A percentile compares a stretch with the other conserved stretches of the same genome.
Conservation (phyloP, 164 flowering plant genomes). For the Dillenia turbinata region DNA sequence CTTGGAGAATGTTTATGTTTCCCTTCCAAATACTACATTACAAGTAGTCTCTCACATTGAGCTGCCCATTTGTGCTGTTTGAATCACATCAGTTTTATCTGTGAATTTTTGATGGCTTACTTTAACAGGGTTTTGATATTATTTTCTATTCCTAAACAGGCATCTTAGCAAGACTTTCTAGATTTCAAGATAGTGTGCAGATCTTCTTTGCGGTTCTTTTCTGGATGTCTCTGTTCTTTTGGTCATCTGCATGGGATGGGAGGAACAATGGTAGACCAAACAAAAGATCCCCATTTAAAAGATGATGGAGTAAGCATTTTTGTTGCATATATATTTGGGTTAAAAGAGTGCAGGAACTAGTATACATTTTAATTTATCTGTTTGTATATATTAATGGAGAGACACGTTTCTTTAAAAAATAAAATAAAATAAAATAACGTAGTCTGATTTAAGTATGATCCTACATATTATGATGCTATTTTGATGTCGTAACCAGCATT, state of each 20-base stretch:
- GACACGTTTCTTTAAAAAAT: no score
- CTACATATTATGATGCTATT: no score
- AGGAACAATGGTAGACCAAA: neutral
- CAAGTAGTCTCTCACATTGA: no score
- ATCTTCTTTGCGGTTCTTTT: neutral
- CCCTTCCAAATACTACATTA: no score
- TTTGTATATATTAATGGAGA: slow-evolving; percentile 4
- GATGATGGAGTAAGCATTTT: neutral
- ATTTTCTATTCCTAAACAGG: slow-evolving; percentile 8
- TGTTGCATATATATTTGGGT: neutral
- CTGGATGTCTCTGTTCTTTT: neutral
- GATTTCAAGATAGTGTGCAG: neutral
- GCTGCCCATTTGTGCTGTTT: no score
- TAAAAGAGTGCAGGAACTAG: neutral
- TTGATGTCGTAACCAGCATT: no score
- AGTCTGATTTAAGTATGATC: no score
- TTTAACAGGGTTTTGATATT: no score
- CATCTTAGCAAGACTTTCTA: neutral
- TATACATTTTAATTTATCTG: neutral
- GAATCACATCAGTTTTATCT: no score
- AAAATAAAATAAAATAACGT: no score
- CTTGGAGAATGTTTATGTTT: no score
- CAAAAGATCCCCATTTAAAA: neutral
- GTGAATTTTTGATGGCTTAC: no score
- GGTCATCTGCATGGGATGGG: neutral